Evolutionary conservation across 495 filamentous ascomycete genomes (phyloP).

Genomic region (Copromyces sp.): DNA sequence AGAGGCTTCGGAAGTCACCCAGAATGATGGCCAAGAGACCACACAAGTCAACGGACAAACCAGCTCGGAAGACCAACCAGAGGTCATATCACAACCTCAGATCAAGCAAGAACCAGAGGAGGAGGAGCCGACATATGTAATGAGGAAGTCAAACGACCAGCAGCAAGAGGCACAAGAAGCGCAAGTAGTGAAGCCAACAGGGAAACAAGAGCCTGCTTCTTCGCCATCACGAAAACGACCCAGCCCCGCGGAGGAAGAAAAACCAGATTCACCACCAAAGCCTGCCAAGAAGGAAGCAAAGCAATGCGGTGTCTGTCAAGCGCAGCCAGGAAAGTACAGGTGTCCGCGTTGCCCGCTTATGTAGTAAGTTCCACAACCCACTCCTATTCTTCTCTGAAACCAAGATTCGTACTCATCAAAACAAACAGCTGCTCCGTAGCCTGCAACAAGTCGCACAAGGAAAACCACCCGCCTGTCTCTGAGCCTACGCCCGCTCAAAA

Average conservation of each 20-base stretch:
- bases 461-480: constrained; percentile 23
- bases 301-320: constrained; percentile 49
- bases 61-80: background rate
- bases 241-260: background rate
- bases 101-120: background rate
- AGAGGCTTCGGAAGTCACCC: background rate
- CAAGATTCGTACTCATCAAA: background rate
- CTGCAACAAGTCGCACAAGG: constrained; percentile 56
- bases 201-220: constrained; percentile 2
- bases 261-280: constrained; percentile 3
- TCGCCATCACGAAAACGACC: constrained; percentile 3
- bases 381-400: background rate
- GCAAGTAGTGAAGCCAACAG: background rate
- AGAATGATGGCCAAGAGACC: background rate
- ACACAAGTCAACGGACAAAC: background rate
- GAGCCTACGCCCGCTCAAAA: constrained; percentile 1
- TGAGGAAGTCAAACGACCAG: background rate
- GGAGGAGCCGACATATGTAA: background rate
- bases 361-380: constrained; percentile 40
- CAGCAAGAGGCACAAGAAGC: background rate
- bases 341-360: constrained; percentile 52
- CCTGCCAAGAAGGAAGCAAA: constrained; percentile 6
- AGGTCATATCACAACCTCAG: background rate
- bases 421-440: constrained; percentile 53
- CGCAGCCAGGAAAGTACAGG: constrained; percentile 51